Base-by-base conservation (phyloP, 495 filamentous ascomycete species). In the Talaromyces adpressus region DNA sequence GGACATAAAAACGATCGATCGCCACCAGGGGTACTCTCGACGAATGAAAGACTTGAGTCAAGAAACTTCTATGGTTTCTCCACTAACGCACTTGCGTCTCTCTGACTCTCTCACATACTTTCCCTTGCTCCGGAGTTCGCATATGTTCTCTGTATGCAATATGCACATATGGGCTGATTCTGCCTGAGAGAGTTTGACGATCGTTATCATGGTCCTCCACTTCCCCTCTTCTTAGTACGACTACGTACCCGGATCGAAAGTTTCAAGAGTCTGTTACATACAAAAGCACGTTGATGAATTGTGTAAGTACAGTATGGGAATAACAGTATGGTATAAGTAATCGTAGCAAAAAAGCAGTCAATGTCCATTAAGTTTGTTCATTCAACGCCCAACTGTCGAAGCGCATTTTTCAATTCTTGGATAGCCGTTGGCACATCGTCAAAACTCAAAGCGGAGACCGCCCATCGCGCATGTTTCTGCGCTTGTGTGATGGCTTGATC, bases 401-500 rank as follows among this genome's bases (percentile, higher is more conserved):
- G 76, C 49, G 94, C 95, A 52, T 80, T 83, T 65, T 83, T 84
- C 61, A 98, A 74, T 69, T 98, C 93, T 71, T 87, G 88, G 6
- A 98, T 87, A 1, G 94, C 94, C 1, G 95, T 98, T 25, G 87
- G 78, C 9, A 96, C 89, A 76, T 98, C 94, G 69, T 98, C 94
- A 73, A 98, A 98, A 70, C 96, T 94, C 59, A 98, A 76, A 5
- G 94, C 94, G 22, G 94, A 98, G 34, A 98, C 93, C 0, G 94
- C 95, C 93, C 93, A 98, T 69, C 89, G 91, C 0, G 94, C 93
- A 77, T 97, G 94, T 68, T 98, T 98, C 72, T 97, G 92, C 9
- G 94, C 94, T 64, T 84, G 81, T 2, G 82, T 69, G 32, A 97
- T 90, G 3, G 90, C 79, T 64, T 85, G 80, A 69, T 97, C 92